These are phyloP conservation scores for Chaetomiaceae sp. DNA, from an alignment of 2,329 filamentous ascomycete genomes.

Conservation along the genomic window DNA sequence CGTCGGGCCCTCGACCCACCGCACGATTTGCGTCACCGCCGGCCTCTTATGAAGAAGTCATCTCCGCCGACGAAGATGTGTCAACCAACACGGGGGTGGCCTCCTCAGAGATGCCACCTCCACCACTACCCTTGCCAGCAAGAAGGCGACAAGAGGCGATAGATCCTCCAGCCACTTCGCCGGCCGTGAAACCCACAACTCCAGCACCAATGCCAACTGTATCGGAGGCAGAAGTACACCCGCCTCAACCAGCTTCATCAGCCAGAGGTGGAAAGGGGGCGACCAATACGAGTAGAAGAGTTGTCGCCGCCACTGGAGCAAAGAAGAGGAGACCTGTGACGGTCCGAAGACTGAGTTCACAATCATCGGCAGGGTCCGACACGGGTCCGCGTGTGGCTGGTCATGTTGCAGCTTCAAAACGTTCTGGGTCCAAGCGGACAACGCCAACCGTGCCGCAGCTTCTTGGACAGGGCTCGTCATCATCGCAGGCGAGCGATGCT, in stretches of 20 bases:
- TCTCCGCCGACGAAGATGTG: slow-evolving; percentile 34
- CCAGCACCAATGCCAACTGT: slow-evolving; percentile 36
- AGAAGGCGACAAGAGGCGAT: slow-evolving; percentile 23
- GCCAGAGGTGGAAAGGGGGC: slow-evolving; percentile 29
- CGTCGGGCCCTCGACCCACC: slow-evolving; percentile 51
- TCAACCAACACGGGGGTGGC: slow-evolving; percentile 37
- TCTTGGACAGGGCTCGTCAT: slow-evolving; percentile 7
- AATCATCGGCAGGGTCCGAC: slow-evolving; percentile 37
- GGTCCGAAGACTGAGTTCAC: slow-evolving; percentile 44
- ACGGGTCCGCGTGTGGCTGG: slow-evolving; percentile 8
- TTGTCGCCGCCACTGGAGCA: slow-evolving; percentile 40
- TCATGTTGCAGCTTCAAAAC: slow-evolving; percentile 4
- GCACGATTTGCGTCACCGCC: slow-evolving; percentile 56
- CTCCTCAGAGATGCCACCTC: slow-evolving; percentile 23
- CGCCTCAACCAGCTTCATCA: slow-evolving; percentile 25
- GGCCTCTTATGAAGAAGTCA: slow-evolving; percentile 42
- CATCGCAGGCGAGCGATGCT: slow-evolving; percentile 13
- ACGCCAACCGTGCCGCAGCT: slow-evolving; percentile 5
- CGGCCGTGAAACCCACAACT: slow-evolving; percentile 28
- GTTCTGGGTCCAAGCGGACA: background rate
- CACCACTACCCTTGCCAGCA: slow-evolving; percentile 13
- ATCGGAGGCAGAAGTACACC: slow-evolving; percentile 30
- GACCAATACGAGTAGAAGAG: slow-evolving; percentile 30
- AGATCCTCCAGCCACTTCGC: slow-evolving; percentile 13
- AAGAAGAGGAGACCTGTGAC: slow-evolving; percentile 44